Conservation (phyloP, 768 basidiomycete genomes). For the Panaeolus papilionaceus region DNA sequence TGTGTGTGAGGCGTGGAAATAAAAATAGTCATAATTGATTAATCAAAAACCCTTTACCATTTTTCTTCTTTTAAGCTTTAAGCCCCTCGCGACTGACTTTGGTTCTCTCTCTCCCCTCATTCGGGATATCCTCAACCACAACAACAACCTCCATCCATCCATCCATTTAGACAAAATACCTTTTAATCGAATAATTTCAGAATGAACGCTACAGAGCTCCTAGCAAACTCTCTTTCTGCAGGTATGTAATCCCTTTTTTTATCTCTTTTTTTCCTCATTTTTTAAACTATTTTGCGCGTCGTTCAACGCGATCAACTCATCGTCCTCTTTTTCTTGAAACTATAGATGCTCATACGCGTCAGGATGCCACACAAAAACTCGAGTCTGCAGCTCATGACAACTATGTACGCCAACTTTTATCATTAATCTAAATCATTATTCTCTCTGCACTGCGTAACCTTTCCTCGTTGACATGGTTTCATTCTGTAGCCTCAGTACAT, state of each 20-base stretch:
- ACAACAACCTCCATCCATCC: conserved; percentile 20
- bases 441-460: neutral
- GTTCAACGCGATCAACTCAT: conserved; percentile 29
- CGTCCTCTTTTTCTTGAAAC: conserved; percentile 26
- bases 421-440: neutral
- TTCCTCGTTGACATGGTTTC: conserved; percentile 30
- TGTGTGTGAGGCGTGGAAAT: conserved; percentile 24
- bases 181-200: conserved; percentile 31
- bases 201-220: conserved; percentile 92
- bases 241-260: conserved; percentile 56
- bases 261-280: neutral
- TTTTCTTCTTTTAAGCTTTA: conserved; percentile 21
- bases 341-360: conserved; percentile 87
- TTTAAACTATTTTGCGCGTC: conserved; percentile 36
- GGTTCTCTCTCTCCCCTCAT: conserved; percentile 26
- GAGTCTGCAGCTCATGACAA: conserved; percentile 87
- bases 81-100: conserved; percentile 20
- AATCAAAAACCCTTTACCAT: conserved; percentile 18
- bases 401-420: conserved; percentile 68
- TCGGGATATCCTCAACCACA: conserved; percentile 12
- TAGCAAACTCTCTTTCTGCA: conserved; percentile 91
- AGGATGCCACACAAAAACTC: conserved; percentile 89
- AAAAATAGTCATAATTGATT: conserved; percentile 21
- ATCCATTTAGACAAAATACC: conserved; percentile 20
- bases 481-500: conserved; percentile 84